phyloP scores from a whole-genome alignment of 1,139 yeast species.

The Suhomyces bolitotheri region DNA sequence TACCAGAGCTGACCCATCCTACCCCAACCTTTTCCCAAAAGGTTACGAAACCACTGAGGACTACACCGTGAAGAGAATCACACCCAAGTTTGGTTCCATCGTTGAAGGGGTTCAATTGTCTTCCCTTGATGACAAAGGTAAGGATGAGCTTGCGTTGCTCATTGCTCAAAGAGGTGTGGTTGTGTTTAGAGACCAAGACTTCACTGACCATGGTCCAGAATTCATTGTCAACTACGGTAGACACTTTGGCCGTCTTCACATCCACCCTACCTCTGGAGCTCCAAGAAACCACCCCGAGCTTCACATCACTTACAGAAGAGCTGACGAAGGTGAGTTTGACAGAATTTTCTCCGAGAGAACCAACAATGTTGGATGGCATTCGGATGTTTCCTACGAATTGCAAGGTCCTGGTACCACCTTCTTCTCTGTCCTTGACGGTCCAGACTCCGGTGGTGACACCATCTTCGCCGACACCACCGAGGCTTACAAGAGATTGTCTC shows the following conservation, averaged over 20 bases:
- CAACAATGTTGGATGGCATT: constrained; percentile 41
- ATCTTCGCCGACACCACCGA: constrained; percentile 30
- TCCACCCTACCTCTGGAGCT: constrained; percentile 44
- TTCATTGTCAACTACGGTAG: constrained; percentile 33
- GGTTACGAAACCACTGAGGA: constrained; percentile 12
- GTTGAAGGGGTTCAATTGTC: constrained; percentile 36
- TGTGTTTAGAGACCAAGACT: constrained; percentile 41
- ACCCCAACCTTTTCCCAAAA: constrained; percentile 49
- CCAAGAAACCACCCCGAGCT: constrained; percentile 39
- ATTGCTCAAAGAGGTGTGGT: constrained; percentile 46
- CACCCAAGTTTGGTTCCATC: constrained; percentile 71
- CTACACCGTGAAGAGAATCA: constrained; percentile 39
- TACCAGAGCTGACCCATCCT: constrained; percentile 54
- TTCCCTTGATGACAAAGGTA: constrained; percentile 27
- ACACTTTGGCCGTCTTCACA: constrained; percentile 41
- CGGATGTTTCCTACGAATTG: constrained; percentile 42
- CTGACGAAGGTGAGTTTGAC: constrained; percentile 27
- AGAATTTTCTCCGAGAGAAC: constrained; percentile 25
- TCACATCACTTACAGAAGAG: constrained; percentile 35
- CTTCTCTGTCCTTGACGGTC: constrained; percentile 40
- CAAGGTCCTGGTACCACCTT: constrained; percentile 43
- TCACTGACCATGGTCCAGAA: constrained; percentile 33
- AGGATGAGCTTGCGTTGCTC: constrained; percentile 39
- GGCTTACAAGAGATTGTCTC: constrained; percentile 30
- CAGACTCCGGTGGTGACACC: constrained; percentile 44